Evolutionary conservation across 176 grass and related monocot species (phyloP).

Genomic region (maize (Zea mays)): DNA sequence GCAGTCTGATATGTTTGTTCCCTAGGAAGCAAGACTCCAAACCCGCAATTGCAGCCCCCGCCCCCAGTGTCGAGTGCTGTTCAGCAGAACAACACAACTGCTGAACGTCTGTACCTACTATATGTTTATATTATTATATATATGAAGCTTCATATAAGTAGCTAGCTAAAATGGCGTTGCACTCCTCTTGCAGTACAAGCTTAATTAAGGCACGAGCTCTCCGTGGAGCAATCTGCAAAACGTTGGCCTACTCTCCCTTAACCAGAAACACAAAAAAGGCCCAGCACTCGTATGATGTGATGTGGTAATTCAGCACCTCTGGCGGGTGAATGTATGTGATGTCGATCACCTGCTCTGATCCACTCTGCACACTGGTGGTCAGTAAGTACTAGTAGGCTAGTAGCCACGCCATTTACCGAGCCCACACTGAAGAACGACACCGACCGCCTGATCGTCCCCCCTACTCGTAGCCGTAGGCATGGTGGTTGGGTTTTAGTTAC

Average conservation of each 20-base stretch:
- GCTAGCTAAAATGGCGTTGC: background rate
- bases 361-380: no score
- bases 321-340: no score
- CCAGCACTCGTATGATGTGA: no score
- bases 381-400: no score
- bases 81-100: background rate
- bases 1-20: constrained; percentile 8
- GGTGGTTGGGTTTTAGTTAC: constrained; percentile 14
- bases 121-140: background rate
- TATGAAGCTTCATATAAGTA: no score
- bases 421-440: no score
- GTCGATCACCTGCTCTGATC: no score
- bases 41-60: background rate
- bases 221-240: background rate
- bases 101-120: background rate
- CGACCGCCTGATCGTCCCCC: no score
- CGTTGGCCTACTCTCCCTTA: background rate
- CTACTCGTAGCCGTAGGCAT: no score
- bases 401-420: no score
- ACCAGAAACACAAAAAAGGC: background rate
- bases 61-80: background rate
- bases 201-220: background rate
- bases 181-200: background rate
- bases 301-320: no score
- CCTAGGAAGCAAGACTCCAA: constrained; percentile 2